Percentiles rank a stretch among this genome's conserved stretches.
These are phyloP conservation scores for Yamadazyma oceani DNA, from an alignment of 1,139 yeast genomes.

Conservation along the genomic window DNA sequence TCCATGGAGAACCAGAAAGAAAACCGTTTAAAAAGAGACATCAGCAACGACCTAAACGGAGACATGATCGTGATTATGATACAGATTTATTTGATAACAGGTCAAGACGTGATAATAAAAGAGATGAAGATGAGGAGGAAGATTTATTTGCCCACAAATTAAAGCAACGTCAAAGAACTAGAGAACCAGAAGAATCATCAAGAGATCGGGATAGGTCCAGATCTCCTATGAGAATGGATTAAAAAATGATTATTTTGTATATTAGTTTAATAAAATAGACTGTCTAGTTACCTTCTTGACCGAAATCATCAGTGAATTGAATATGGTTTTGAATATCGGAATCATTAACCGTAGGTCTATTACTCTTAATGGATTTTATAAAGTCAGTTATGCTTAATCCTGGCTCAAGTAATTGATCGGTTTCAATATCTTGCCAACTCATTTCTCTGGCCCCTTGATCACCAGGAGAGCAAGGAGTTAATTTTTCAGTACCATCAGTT, in stretches of 20 bases:
- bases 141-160: constrained; percentile 40
- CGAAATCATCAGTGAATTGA: constrained; percentile 90
- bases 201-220: constrained; percentile 14
- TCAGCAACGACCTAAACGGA: constrained; percentile 10
- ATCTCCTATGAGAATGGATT: constrained; percentile 14
- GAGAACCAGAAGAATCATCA: constrained; percentile 15
- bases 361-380: constrained; percentile 84
- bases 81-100: constrained; percentile 29
- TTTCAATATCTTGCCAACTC: constrained; percentile 90
- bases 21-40: constrained; percentile 23
- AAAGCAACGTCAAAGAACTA: constrained; percentile 12
- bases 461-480: constrained; percentile 97
- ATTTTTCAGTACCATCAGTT: constrained; percentile 40
- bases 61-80: constrained; percentile 27
- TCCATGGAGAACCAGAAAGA: constrained; percentile 75
- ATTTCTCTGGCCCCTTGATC: constrained; percentile 81
- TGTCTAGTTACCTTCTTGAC: constrained; percentile 84
- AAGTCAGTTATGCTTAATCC: constrained; percentile 88
- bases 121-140: constrained; percentile 28
- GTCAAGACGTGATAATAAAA: constrained; percentile 13
- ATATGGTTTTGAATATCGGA: constrained; percentile 79
- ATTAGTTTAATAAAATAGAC: not conserved
- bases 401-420: constrained; percentile 89
- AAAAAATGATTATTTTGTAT: not conserved
- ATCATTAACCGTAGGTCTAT: constrained; percentile 92